Evolutionary conservation across 2,329 filamentous ascomycete genomes (phyloP).

Genomic region (Trichoderma semiorbis): DNA sequence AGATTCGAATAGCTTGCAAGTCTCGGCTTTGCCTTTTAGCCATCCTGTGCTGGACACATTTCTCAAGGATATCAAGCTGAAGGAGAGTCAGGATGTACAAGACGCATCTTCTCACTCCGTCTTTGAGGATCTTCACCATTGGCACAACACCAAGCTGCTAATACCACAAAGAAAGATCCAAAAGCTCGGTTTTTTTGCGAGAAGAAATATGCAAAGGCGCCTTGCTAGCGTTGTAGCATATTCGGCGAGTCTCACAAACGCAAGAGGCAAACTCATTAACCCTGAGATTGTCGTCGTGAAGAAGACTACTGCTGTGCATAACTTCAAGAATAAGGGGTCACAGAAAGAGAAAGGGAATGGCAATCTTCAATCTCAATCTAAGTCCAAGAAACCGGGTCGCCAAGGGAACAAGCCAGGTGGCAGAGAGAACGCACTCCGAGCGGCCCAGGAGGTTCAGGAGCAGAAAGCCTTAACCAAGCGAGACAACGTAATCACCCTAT

Average conservation of each 20-base stretch:
- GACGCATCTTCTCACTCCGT: slow-evolving; percentile 29
- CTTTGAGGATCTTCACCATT: slow-evolving; percentile 53
- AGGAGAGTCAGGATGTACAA: slow-evolving; percentile 23
- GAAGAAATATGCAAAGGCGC: slow-evolving; percentile 54
- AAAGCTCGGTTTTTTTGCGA: slow-evolving; percentile 30
- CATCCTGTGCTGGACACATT: slow-evolving; percentile 46
- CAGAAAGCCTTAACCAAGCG: slow-evolving; percentile 26
- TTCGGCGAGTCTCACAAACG: slow-evolving; percentile 65
- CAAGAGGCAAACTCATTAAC: slow-evolving; percentile 58
- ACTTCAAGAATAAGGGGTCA: not conserved
- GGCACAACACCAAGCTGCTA: slow-evolving; percentile 58
- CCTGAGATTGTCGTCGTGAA: slow-evolving; percentile 57
- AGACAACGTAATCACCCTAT: not conserved
- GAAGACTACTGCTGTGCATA: slow-evolving; percentile 18
- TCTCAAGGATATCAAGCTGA: slow-evolving; percentile 41
- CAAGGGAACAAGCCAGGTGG: slow-evolving; percentile 26
- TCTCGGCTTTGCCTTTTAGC: slow-evolving; percentile 42
- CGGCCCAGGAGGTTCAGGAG: slow-evolving; percentile 34
- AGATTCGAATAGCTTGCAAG: not conserved
- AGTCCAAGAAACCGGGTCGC: slow-evolving; percentile 23
- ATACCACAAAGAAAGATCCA: slow-evolving; percentile 29
- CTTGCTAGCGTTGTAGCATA: slow-evolving; percentile 67
- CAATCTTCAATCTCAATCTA: slow-evolving; percentile 18
- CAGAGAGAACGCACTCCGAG: slow-evolving; percentile 37
- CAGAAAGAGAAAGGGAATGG: slow-evolving; percentile 6